These are phyloP conservation scores for Euphorbia pulcherrima DNA, from an alignment of 345 rosid genomes.

Conservation along the genomic window DNA sequence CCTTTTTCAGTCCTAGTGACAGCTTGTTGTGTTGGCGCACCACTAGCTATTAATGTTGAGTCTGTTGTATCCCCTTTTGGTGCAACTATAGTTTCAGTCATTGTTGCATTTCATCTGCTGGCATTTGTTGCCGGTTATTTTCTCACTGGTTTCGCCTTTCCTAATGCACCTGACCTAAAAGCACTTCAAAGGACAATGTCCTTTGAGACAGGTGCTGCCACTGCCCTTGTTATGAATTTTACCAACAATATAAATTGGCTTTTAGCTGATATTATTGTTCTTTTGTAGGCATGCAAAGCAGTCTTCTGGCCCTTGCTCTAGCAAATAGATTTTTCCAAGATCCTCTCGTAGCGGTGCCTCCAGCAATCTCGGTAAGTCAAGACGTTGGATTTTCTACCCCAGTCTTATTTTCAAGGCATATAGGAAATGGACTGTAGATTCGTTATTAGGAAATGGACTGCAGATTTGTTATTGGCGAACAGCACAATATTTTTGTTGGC, in stretches of 20 bases:
- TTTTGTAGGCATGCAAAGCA: conserved; percentile 91
- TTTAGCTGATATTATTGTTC: conserved; percentile 7
- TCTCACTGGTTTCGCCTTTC: conserved; percentile 54
- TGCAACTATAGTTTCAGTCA: conserved; percentile 39
- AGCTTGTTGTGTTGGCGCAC: conserved; percentile 87
- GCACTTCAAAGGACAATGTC: conserved; percentile 85
- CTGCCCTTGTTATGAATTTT: background rate
- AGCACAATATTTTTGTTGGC: too few species aligned
- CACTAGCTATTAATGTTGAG: conserved; percentile 73
- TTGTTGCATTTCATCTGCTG: conserved; percentile 60
- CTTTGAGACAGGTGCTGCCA: conserved; percentile 62
- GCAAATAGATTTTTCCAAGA: conserved; percentile 89
- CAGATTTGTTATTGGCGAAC: too few species aligned
- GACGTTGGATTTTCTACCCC: background rate
- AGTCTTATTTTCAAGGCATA: too few species aligned
- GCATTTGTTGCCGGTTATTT: conserved; percentile 73
- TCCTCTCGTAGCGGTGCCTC: conserved; percentile 88
- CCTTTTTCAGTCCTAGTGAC: conserved; percentile 75
- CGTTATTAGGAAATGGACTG: too few species aligned
- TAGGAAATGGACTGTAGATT: too few species aligned
- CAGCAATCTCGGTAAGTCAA: conserved; percentile 78
- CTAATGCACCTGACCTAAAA: conserved; percentile 48
- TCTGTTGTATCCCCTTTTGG: conserved; percentile 79
- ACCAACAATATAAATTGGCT: background rate
- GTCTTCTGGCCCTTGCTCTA: conserved; percentile 85